A percentile compares a stretch with the other conserved stretches of the same genome.
These are phyloP conservation scores for Trichoderma semiorbis DNA, from an alignment of 2,329 filamentous ascomycete genomes.

Conservation along the genomic window DNA sequence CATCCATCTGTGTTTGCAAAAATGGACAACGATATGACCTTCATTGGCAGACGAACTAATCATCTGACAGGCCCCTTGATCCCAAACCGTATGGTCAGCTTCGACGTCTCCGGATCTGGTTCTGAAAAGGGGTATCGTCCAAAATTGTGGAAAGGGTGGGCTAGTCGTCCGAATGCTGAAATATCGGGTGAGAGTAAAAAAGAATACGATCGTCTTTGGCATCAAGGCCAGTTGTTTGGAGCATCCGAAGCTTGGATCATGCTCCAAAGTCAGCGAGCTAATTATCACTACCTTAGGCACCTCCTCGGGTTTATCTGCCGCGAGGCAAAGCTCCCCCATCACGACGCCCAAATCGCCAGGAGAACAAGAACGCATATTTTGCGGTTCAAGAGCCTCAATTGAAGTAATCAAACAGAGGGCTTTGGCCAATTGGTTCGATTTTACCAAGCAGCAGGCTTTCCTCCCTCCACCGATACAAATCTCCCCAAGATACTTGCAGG, in stretches of 20 bases:
- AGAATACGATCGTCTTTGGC: background rate
- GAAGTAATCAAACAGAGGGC: background rate
- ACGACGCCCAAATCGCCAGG: background rate
- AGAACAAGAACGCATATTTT: background rate
- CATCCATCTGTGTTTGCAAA: conserved; percentile 15
- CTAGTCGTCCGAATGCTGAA: background rate
- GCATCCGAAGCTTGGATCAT: conserved; percentile 1
- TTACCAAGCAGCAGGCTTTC: background rate
- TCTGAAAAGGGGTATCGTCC: background rate
- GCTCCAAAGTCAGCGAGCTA: background rate
- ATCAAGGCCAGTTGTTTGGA: background rate
- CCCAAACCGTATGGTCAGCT: background rate
- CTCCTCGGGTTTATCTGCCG: background rate
- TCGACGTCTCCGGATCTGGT: background rate
- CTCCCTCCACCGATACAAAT: background rate
- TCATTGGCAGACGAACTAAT: conserved; percentile 20
- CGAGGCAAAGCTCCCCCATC: background rate
- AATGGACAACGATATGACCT: conserved; percentile 22
- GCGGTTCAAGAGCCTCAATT: background rate
- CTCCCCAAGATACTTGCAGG: background rate
- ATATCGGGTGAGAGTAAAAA: background rate
- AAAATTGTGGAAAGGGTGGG: background rate
- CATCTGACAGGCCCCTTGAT: conserved; percentile 22
- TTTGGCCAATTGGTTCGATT: background rate
- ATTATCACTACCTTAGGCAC: background rate